Base-by-base conservation (phyloP, 2,329 filamentous ascomycete species). In the Cladorrhinum sp. region DNA sequence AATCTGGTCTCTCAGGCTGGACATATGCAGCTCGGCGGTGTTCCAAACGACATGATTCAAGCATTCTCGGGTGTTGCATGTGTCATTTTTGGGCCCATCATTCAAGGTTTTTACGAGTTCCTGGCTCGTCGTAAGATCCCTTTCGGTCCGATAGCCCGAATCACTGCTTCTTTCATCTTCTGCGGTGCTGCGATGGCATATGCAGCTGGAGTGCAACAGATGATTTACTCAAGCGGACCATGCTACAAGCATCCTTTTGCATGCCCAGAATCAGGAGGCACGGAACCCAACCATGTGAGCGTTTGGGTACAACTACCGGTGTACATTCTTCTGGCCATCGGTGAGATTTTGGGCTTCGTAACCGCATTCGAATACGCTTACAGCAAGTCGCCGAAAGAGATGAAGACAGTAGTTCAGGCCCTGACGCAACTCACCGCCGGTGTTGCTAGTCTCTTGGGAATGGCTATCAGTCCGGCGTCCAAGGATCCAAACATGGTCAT, bases 1-100 rank as follows among this genome's bases (percentile, higher is more conserved):
- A 85, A 85, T 72, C 73, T 85, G 66, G 79, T 83, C 61, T 79
- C 80, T 18, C 82, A 85, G 69, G 80, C 78, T 20, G 75, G 75
- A 1, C 77, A 76, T 54, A 81, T 83, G 79, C 62, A 71, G 12
- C 73, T 78, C 3, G 70, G 78, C 58, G 79, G 79, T 36, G 72
- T 82, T 3, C 79, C 80, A 16, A 84, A 84, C 67, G 81, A 84
- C 68, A 71, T 81, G 41, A 72, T 82, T 49, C 72, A 77, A 59
- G 78, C 78, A 62, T 66, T 81, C 13, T 75, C 81, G 51, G 76
- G 79, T 0, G 74, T 83, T 13, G 73, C 76, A 9, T 76, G 79
- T 55, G 76, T 84, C 55, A 72, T 84, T 36, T 71, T 82, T 55
- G 77, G 78, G 1, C 78, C 77, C 1, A 70, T 81, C 25, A 74